phyloP scores from a whole-genome alignment of 305 asterid genomes.

The Fraxinus sp. region DNA sequence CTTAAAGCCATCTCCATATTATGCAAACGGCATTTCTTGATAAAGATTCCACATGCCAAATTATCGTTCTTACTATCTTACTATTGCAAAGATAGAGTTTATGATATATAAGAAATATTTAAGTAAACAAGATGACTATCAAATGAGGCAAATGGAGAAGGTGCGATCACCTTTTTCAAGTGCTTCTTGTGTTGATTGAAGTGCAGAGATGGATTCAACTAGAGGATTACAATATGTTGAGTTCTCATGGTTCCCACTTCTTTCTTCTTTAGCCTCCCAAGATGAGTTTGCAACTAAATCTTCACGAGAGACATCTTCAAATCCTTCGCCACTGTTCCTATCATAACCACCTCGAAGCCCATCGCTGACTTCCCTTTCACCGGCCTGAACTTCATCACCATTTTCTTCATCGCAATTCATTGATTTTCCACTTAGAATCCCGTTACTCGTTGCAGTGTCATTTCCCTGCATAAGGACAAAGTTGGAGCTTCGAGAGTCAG shows the following conservation, averaged over 20 bases:
- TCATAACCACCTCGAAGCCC: conserved; percentile 42
- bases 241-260: conserved; percentile 42
- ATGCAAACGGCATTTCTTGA: background rate
- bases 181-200: conserved; percentile 59
- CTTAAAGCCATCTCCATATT: background rate
- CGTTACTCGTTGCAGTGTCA: conserved; percentile 42
- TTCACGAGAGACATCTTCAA: conserved; percentile 43
- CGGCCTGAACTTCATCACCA: conserved; percentile 46
- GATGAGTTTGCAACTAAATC: conserved; percentile 54
- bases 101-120: conserved; percentile 8
- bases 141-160: background rate
- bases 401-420: conserved; percentile 47
- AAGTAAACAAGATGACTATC: conserved; percentile 5
- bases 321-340: conserved; percentile 40
- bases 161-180: conserved; percentile 51
- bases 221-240: conserved; percentile 48
- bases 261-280: conserved; percentile 47
- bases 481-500: conserved; percentile 79
- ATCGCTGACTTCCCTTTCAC: conserved; percentile 32
- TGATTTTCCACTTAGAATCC: conserved; percentile 41
- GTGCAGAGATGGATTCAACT: conserved; percentile 42
- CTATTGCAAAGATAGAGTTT: background rate
- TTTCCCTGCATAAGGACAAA: conserved; percentile 62
- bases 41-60: background rate
- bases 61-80: background rate